phyloP scores from a whole-genome alignment of 371 early-diverging fungal genomes.

The Mucor piriformis region DNA sequence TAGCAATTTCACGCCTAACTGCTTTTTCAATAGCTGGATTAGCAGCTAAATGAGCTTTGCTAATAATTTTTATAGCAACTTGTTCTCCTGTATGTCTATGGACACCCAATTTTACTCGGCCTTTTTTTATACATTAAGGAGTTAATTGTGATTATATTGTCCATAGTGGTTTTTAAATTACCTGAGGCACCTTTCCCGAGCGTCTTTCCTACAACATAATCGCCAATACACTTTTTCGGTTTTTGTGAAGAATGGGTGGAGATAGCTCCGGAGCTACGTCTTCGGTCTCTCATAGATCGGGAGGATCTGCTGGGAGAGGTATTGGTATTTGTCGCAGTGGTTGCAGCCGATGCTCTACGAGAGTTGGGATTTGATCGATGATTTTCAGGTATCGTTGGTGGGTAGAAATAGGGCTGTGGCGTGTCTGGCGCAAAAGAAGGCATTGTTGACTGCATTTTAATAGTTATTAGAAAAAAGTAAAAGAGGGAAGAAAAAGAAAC shows the following conservation, averaged over 20 bases:
- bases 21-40: slow-evolving; percentile 68
- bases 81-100: slow-evolving; percentile 50
- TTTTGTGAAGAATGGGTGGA: slow-evolving; percentile 43
- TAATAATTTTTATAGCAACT: slow-evolving; percentile 56
- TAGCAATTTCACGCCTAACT: slow-evolving; percentile 75
- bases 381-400: slow-evolving; percentile 20
- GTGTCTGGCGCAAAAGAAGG: slow-evolving; percentile 8
- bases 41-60: slow-evolving; percentile 49
- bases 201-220: slow-evolving; percentile 54
- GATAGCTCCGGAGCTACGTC: slow-evolving; percentile 47
- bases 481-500: neutral
- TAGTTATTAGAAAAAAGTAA: slow-evolving; percentile 3
- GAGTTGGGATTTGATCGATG: slow-evolving; percentile 20
- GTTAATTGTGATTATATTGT: neutral
- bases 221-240: slow-evolving; percentile 51
- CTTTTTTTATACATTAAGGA: slow-evolving; percentile 13
- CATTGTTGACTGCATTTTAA: slow-evolving; percentile 12
- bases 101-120: slow-evolving; percentile 52
- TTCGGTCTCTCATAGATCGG: slow-evolving; percentile 38
- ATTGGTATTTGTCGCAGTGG: slow-evolving; percentile 20
- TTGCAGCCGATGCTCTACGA: slow-evolving; percentile 38
- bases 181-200: slow-evolving; percentile 58
- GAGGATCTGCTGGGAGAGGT: slow-evolving; percentile 23
- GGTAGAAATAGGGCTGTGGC: slow-evolving; percentile 23
- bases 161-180: slow-evolving; percentile 8